Evolutionary conservation across 2,329 filamentous ascomycete species (phyloP), one percentile per base, ranked within the genome.

Genomic region (Stagonosporopsis cucurbitacearum): DNA sequence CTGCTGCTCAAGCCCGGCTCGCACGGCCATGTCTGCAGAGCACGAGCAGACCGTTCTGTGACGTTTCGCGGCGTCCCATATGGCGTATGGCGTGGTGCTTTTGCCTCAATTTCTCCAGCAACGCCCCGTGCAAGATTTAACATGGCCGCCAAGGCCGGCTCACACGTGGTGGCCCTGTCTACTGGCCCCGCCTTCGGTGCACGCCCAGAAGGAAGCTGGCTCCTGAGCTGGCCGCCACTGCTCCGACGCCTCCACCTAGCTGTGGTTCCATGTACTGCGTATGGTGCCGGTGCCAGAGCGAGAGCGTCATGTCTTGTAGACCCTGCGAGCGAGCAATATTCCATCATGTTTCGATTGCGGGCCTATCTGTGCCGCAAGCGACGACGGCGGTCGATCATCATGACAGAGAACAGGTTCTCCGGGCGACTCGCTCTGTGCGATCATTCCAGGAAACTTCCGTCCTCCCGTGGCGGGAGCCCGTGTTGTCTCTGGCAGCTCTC

Each of bases 111-210:
- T 43, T 47, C 35, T 50, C 35, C 46, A 50, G 46, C 36, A 35
- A 42, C 17, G 30, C 23, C 53, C 42, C 42, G 30, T 42, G 28
- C 39, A 36, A 22, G 20, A 33, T 32, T 13, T 39, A 48, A 47
- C 17, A 43, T 22, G 35, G 1, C 28, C 36, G 54, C 54, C 54
- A 57, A 57, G 54, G 13, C 36, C 33, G 19, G 19, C 41, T 23
- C 53, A 28, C 66, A 69, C 66, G 66, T 69, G 66, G 66, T 54
- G 48, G 50, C 64, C 66, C 61, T 67, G 66, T 54, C 51, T 35
- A 48, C 43, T 53, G 32, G 52, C 41, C 52, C 45, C 41, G 41
- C 28, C 46, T 9, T 55, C 52, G 41, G 41, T 45, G 45, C 39
- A 39, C 19, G 40, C 45, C 37, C 39, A 54, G 28, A 25, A 23